Evolutionary conservation across 1,139 yeast genomes (phyloP).

Genomic region (Kodamaea alishanica): DNA sequence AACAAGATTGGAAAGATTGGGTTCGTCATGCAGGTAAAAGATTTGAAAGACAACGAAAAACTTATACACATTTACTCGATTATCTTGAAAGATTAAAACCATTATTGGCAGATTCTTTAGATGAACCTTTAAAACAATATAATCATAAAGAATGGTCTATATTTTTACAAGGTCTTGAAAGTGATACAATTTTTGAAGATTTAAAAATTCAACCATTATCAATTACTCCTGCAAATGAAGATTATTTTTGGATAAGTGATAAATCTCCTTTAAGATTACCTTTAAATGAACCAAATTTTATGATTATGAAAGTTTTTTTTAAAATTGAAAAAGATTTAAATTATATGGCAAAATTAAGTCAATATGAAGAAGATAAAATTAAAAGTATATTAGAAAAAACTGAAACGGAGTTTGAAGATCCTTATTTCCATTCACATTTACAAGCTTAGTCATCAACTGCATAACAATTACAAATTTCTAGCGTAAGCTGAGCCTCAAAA

Average conservation of each 20-base stretch:
- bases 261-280: slow-evolving; percentile 66
- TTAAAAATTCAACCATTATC: slow-evolving; percentile 2
- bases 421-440: no score
- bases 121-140: slow-evolving; percentile 30
- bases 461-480: no score
- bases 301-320: slow-evolving; percentile 43
- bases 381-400: no score
- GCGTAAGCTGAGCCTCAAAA: no score
- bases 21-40: slow-evolving; percentile 4
- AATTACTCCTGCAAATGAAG: slow-evolving; percentile 34
- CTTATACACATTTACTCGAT: slow-evolving; percentile 16
- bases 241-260: slow-evolving; percentile 57
- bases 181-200: slow-evolving; percentile 3
- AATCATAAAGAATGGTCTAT: slow-evolving; percentile 32
- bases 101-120: slow-evolving; percentile 30
- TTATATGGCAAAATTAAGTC: slow-evolving; percentile 6
- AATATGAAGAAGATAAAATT: background rate
- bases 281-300: slow-evolving; percentile 60
- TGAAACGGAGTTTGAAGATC: no score
- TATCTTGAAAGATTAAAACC: slow-evolving; percentile 25
- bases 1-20: slow-evolving; percentile 6
- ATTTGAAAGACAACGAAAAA: slow-evolving; percentile 6
- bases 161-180: slow-evolving; percentile 17
- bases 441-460: no score
- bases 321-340: slow-evolving; percentile 12